Conservation (phyloP, 495 filamentous ascomycete species). For the Melanomma pulvis-pyrius region DNA sequence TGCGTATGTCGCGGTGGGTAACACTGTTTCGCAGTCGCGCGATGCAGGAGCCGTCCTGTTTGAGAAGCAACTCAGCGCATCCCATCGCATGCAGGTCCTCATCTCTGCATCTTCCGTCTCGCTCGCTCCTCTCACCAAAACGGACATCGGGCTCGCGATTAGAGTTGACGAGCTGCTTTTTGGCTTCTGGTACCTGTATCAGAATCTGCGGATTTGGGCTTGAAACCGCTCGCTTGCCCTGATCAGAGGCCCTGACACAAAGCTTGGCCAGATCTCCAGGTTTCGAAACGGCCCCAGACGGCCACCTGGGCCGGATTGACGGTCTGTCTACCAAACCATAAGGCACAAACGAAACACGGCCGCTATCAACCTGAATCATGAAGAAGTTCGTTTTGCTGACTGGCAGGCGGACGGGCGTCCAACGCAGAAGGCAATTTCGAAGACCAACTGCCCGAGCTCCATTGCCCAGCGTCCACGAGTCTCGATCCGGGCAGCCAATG, state of each 20-base stretch:
- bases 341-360: slow-evolving; percentile 19
- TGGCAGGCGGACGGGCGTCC: no score
- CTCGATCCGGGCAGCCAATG: background rate
- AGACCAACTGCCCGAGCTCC: background rate
- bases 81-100: background rate
- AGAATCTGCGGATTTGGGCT: slow-evolving; percentile 17
- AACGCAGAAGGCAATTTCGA: background rate
- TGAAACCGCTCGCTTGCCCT: slow-evolving; percentile 24
- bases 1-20: slow-evolving; percentile 16
- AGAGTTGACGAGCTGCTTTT: slow-evolving; percentile 5
- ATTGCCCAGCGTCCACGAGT: background rate
- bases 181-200: slow-evolving; percentile 29
- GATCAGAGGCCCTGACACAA: slow-evolving; percentile 17
- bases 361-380: slow-evolving; percentile 28
- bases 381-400: slow-evolving; percentile 8
- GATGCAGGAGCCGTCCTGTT: slow-evolving; percentile 5
- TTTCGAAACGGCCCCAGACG: slow-evolving; percentile 26
- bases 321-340: background rate
- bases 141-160: slow-evolving; percentile 5
- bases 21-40: slow-evolving; percentile 10
- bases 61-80: background rate
- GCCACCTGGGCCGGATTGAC: slow-evolving; percentile 4
- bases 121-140: background rate
- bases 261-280: slow-evolving; percentile 8
- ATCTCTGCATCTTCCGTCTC: background rate